Base-by-base conservation (phyloP, 169 alveolate species). In the Plasmodium yoelii region DNA sequence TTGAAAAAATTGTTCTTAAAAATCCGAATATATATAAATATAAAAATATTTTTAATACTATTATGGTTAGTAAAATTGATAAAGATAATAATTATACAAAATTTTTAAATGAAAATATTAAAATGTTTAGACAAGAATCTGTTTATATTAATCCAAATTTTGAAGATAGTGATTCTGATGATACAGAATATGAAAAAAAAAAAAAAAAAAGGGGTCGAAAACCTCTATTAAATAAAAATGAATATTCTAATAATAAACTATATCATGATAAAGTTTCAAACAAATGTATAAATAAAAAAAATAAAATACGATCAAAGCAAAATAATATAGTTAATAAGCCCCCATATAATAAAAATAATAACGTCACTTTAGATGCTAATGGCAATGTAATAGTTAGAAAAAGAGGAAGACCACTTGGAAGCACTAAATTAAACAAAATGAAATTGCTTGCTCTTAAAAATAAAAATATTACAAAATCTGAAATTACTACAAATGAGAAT, bases 371-470 rank as follows among this genome's bases (percentile, higher is more conserved):
- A 51, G 47, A 7, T 34, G 56, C 34, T 80, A 55, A 24, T 9
- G n/a, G 24, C 10, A 39, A 42, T 67, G 82, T 67, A n/a, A 82
- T 67, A 13, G 72, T 82, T 1, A 65, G 82, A 55, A 82, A 68
- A 67, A 82, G 90, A 9, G 90, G 90, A 1, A 82, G 90, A 47
- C 90, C 90, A 24, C 53, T 56, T 7, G 90, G 90, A 28, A 82
- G 90, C 65, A 82, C 90, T 3, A 82, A 82, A 56, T 22, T 82
- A 15, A 82, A 46, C 61, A 82, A 82, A 55, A 26, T 65, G 8
- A 55, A 34, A 15, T 6, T 67, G 49, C 82, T 67, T 22, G 28
- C n/a, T 13, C 26, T 44, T 46, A 18, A n/a, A 28, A 59, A 59
- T 46, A 67, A 56, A n/a, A 46, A 39, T 59, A 82, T 42, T 28